Conservation (phyloP, 345 rosid species). For the Acer campestre region DNA sequence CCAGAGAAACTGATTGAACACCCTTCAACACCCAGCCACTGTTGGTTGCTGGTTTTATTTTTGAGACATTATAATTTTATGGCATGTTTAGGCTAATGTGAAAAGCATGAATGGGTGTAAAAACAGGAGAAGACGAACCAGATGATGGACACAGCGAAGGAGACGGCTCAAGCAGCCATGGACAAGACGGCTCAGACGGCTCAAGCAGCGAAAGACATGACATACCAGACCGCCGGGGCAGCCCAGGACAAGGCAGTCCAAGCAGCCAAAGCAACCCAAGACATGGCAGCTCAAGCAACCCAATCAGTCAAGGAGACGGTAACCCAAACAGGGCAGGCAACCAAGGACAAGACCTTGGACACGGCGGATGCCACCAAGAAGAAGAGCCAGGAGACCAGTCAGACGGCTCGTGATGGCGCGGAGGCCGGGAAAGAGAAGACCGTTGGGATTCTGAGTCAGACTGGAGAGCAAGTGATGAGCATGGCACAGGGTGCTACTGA, state of each 20-base stretch:
- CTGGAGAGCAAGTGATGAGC: constrained; percentile 63
- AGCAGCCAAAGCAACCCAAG: constrained; percentile 15
- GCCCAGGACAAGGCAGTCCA: too few relatives aligned
- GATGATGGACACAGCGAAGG: background rate
- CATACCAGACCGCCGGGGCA: background rate
- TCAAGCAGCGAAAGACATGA: constrained; percentile 31
- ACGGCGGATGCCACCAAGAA: constrained; percentile 39
- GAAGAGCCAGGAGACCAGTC: constrained; percentile 32
- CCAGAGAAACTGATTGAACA: too few relatives aligned
- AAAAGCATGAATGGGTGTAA: too few relatives aligned
- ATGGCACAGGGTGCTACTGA: constrained; percentile 62
- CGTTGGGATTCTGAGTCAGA: constrained; percentile 37
- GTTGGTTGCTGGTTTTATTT: too few relatives aligned
- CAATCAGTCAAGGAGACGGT: constrained; percentile 31
- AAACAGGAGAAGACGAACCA: constrained; percentile 37
- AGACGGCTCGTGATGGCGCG: constrained; percentile 38
- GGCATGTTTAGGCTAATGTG: too few relatives aligned
- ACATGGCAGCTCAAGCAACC: constrained; percentile 19
- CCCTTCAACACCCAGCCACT: too few relatives aligned
- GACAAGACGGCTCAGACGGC: constrained; percentile 27
- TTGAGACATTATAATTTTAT: too few relatives aligned
- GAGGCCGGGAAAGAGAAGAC: constrained; percentile 51
- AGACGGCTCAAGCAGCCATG: constrained; percentile 25
- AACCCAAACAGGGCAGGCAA: background rate
- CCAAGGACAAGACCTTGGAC: constrained; percentile 34